Conservation (phyloP, 2,329 filamentous ascomycete genomes). For the Elsinoe batatas region DNA sequence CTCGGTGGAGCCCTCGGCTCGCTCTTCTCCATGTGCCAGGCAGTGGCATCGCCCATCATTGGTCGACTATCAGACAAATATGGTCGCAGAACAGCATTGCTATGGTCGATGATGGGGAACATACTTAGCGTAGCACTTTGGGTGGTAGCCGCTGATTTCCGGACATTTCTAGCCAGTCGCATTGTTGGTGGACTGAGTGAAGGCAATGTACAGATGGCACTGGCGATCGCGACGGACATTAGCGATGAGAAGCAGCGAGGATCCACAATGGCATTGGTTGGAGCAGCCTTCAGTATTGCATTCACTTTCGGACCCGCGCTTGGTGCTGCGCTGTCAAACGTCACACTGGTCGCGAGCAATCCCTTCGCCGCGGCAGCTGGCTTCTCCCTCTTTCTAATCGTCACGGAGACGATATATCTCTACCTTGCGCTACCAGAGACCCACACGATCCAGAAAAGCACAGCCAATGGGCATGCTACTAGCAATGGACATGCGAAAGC, state of each 20-base stretch:
- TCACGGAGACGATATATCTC: constrained; percentile 79
- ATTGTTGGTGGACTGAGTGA: constrained; percentile 89
- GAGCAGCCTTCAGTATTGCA: constrained; percentile 90
- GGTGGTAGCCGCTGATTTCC: constrained; percentile 88
- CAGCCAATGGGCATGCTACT: constrained; percentile 21
- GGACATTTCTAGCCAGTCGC: constrained; percentile 88
- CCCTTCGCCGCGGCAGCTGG: constrained; percentile 89
- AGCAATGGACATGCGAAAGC: constrained; percentile 17
- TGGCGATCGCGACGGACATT: constrained; percentile 92
- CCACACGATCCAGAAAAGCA: constrained; percentile 36
- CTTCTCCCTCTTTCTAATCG: constrained; percentile 74
- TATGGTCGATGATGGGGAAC: constrained; percentile 88
- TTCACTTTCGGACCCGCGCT: constrained; percentile 94
- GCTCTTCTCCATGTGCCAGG: constrained; percentile 86
- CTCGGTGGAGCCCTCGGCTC: constrained; percentile 89
- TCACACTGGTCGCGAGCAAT: constrained; percentile 71
- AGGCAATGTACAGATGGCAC: constrained; percentile 92
- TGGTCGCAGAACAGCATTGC: constrained; percentile 75
- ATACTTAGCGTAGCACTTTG: constrained; percentile 87
- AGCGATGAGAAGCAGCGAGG: constrained; percentile 76
- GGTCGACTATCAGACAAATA: constrained; percentile 79
- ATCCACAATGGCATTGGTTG: constrained; percentile 90
- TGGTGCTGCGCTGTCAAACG: constrained; percentile 72
- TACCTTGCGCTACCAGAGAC: constrained; percentile 83
- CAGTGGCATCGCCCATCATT: constrained; percentile 83